Percentiles rank a stretch among this genome's conserved stretches.
phyloP scores from a whole-genome alignment of 805 yeast genomes.

The Starmera pachycereana region DNA sequence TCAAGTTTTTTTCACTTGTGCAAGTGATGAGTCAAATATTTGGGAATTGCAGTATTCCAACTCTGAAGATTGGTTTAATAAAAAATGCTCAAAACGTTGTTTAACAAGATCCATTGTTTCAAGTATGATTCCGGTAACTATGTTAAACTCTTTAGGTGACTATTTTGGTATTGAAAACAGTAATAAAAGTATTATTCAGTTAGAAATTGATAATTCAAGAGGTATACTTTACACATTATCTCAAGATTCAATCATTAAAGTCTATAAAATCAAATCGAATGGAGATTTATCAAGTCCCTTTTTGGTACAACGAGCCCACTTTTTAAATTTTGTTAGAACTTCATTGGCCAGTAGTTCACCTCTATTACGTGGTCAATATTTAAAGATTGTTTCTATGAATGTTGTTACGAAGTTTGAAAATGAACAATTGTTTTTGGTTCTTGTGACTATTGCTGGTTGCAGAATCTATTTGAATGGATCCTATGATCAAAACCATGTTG shows the following conservation, averaged over 20 bases:
- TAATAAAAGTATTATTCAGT: constrained; percentile 52
- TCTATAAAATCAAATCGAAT: constrained; percentile 46
- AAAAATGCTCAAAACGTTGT: constrained; percentile 76
- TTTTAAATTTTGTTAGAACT: constrained; percentile 29
- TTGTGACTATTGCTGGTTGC: constrained; percentile 76
- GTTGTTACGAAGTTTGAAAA: constrained; percentile 58
- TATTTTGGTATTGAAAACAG: constrained; percentile 17
- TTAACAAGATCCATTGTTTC: constrained; percentile 59
- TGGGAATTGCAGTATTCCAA: constrained; percentile 85
- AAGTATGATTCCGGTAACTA: constrained; percentile 34
- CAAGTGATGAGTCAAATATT: constrained; percentile 62
- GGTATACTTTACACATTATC: constrained; percentile 74
- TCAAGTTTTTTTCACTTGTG: constrained; percentile 79
- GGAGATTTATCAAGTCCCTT: constrained; percentile 32
- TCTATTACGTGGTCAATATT: constrained; percentile 41
- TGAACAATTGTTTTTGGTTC: constrained; percentile 59
- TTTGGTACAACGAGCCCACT: constrained; percentile 25
- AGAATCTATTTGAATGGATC: constrained; percentile 49
- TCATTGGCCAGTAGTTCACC: constrained; percentile 42
- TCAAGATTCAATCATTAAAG: constrained; percentile 69
- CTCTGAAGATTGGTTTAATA: constrained; percentile 78
- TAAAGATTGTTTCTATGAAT: constrained; percentile 53
- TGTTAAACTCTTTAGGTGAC: constrained; percentile 25
- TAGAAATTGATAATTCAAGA: constrained; percentile 70
- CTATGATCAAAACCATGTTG: constrained; percentile 21